phyloP scores from a whole-genome alignment of 2,329 filamentous ascomycete genomes.

The Ceratocystis albifundus region DNA sequence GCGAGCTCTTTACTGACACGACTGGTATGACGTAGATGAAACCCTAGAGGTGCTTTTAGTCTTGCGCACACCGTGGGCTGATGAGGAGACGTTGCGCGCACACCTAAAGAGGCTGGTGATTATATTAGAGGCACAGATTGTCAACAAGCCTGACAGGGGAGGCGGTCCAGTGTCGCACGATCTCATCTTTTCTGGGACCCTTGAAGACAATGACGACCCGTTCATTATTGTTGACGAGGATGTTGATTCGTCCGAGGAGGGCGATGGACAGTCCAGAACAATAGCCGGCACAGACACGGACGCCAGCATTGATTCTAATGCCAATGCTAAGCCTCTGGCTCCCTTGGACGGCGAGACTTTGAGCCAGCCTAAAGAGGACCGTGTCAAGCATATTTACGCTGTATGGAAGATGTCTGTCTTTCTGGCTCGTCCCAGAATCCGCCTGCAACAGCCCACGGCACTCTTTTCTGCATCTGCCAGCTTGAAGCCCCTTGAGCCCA shows the following conservation, averaged over 20 bases:
- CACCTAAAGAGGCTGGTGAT: conserved; percentile 53
- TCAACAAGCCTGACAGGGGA: conserved; percentile 44
- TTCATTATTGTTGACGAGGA: conserved; percentile 40
- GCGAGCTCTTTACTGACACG: background rate
- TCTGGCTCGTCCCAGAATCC: conserved; percentile 48
- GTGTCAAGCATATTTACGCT: conserved; percentile 38
- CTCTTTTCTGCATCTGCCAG: conserved; percentile 53
- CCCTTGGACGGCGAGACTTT: conserved; percentile 24
- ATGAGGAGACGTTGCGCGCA: conserved; percentile 45
- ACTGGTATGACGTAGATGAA: conserved; percentile 50
- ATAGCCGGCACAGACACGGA: background rate
- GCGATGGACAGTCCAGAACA: conserved; percentile 20
- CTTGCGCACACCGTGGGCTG: conserved; percentile 50
- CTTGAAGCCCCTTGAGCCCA: conserved; percentile 39
- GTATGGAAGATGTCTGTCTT: conserved; percentile 51
- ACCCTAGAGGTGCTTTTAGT: conserved; percentile 57
- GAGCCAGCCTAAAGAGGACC: conserved; percentile 19
- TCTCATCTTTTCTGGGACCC: conserved; percentile 45
- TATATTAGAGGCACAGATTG: conserved; percentile 53
- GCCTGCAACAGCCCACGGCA: conserved; percentile 54
- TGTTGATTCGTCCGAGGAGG: conserved; percentile 27
- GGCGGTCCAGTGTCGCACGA: conserved; percentile 38
- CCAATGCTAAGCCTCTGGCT: conserved; percentile 21
- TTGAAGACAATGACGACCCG: conserved; percentile 41
- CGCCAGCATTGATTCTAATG: conserved; percentile 8